Evolutionary conservation across 345 rosid genomes (phyloP).

Genomic region (Melastoma malabathricum): DNA sequence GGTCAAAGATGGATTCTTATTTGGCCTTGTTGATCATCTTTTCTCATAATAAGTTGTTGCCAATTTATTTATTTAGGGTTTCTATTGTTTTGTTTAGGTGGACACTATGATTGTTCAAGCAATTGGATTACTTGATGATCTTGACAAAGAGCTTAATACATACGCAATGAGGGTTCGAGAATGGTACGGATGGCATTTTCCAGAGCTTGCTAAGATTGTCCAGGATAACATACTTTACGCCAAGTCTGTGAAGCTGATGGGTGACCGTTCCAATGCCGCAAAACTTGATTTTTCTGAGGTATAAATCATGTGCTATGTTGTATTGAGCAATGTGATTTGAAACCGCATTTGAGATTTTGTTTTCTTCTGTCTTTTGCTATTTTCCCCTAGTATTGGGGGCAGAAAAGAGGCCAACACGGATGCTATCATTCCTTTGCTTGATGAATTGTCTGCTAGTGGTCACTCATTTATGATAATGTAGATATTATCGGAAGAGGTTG

Average conservation of each 20-base stretch:
- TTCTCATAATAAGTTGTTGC: no score
- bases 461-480: slow-evolving; percentile 9
- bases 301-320: not conserved
- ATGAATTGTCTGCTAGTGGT: no score
- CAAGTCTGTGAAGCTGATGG: slow-evolving; percentile 75
- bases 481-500: slow-evolving; percentile 63
- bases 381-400: no score
- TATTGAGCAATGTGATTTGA: no score
- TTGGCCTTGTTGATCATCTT: no score
- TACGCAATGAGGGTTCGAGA: slow-evolving; percentile 90
- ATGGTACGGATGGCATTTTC: slow-evolving; percentile 99
- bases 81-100: slow-evolving; percentile 30
- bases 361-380: no score
- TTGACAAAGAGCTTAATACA: slow-evolving; percentile 87
- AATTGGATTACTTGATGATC: slow-evolving; percentile 87
- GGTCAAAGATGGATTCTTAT: no score
- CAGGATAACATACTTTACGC: slow-evolving; percentile 75
- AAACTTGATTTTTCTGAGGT: slow-evolving; percentile 90
- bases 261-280: slow-evolving; percentile 64
- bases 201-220: slow-evolving; percentile 86
- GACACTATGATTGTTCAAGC: slow-evolving; percentile 98
- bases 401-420: no score
- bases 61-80: no score
- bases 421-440: no score
- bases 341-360: no score